phyloP scores from a whole-genome alignment of 2,329 filamentous ascomycete species.

The Aspergillus sp. region DNA sequence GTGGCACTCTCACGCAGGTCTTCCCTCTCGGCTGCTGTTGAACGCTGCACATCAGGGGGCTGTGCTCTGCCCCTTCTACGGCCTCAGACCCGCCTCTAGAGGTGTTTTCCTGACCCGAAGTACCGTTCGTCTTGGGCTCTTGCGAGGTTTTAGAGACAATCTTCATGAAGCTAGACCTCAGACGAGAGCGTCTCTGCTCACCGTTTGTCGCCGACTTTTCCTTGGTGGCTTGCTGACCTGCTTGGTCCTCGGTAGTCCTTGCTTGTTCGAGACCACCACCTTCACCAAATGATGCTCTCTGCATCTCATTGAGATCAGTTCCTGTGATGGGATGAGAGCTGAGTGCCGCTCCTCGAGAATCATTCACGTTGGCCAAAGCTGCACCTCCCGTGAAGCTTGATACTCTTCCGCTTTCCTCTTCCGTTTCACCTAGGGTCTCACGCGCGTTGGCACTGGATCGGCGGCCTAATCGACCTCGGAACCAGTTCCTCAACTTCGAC shows the following conservation, averaged over 20 bases:
- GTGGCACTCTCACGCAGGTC: constrained; percentile 23
- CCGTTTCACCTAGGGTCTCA: constrained; percentile 3
- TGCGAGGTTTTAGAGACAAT: constrained; percentile 17
- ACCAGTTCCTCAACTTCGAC: constrained; percentile 31
- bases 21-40: constrained; percentile 14
- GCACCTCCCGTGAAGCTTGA: constrained; percentile 12
- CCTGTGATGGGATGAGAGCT: constrained; percentile 27
- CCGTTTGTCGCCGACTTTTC: constrained; percentile 12
- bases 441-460: constrained; percentile 20
- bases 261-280: constrained; percentile 11
- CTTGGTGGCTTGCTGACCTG: constrained; percentile 3
- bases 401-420: not conserved
- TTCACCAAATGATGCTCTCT: constrained; percentile 9
- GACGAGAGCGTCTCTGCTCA: constrained; percentile 15
- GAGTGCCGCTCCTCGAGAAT: constrained; percentile 20
- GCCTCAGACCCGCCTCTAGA: constrained; percentile 3
- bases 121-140: constrained; percentile 16
- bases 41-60: constrained; percentile 5
- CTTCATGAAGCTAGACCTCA: constrained; percentile 23
- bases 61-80: constrained; percentile 8
- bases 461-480: constrained; percentile 24
- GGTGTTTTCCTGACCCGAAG: constrained; percentile 6
- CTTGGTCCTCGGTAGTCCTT: constrained; percentile 11
- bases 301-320: constrained; percentile 15
- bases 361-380: constrained; percentile 11